phyloP scores from a whole-genome alignment of 805 yeast genomes.

The Lachancea quebecensis region DNA sequence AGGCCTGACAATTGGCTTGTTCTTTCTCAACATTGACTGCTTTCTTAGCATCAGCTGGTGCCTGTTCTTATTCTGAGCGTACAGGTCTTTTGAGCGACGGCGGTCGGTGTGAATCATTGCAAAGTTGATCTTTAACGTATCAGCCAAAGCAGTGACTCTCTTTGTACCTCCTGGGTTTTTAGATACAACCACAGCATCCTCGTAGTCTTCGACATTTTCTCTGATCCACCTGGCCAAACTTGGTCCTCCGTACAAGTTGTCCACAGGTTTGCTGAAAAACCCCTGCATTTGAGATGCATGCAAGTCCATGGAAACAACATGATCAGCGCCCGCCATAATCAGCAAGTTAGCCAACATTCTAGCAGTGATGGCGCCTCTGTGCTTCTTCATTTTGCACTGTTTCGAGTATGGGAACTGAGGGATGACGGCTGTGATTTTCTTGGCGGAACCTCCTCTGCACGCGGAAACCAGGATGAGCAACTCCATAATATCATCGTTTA shows the following conservation, averaged over 20 bases:
- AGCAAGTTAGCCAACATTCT: conserved; percentile 93
- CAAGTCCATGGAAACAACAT: conserved; percentile 94
- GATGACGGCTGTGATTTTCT: conserved; percentile 88
- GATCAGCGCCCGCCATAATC: conserved; percentile 99
- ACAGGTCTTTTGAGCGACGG: conserved; percentile 71
- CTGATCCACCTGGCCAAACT: conserved; percentile 94
- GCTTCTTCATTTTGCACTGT: conserved; percentile 97
- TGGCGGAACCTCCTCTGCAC: conserved; percentile 97
- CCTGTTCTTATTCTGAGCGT: conserved; percentile 36
- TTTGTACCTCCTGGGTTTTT: conserved; percentile 99
- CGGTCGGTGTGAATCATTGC: conserved; percentile 99
- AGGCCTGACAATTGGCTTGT: conserved; percentile 35
- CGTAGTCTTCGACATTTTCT: conserved; percentile 78
- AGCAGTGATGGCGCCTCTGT: conserved; percentile 97
- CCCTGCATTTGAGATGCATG: conserved; percentile 99
- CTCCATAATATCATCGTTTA: conserved; percentile 96
- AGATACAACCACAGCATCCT: conserved; percentile 91
- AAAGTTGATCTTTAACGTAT: conserved; percentile 86
- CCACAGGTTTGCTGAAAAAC: conserved; percentile 94
- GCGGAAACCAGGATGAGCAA: conserved; percentile 87
- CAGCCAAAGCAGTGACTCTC: conserved; percentile 97
- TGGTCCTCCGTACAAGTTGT: conserved; percentile 93
- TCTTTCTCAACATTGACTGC: conserved; percentile 42
- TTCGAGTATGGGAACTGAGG: conserved; percentile 97
- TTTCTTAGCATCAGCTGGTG: conserved; percentile 36